Evolutionary conservation across 1,139 yeast genomes (phyloP), one percentile per base, ranked within the genome.

Genomic region (Saccharomycopsis phalli): DNA sequence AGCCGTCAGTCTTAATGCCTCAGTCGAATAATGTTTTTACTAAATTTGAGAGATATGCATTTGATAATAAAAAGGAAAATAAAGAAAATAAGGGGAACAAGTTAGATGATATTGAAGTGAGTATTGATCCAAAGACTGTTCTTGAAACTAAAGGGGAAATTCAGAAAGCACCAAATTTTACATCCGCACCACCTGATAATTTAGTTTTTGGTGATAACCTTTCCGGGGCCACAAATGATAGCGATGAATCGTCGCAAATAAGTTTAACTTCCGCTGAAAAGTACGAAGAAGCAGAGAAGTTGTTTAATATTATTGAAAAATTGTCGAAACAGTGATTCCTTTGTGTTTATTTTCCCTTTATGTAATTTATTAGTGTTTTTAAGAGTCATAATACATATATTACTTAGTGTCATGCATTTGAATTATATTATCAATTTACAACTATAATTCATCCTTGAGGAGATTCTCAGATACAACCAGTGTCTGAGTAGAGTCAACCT

Each of bases 231-330:
- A n/a, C n/a, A n/a, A n/a, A n/a, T n/a, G n/a, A n/a, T n/a, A n/a
- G n/a, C n/a, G n/a, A n/a, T n/a, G 29, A 21, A 16, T 20, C 17
- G 5, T 37, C 41, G 5, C 17, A 17, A 22, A 32, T 34, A 11
- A 41, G 45, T 20, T 29, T 41, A 21, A 29, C 42, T 2, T 13
- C 38, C n/a, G 7, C 19, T 8, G 45, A 41, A 31, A 41, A 41
- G 23, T 22, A 21, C 13, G 31, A 33, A 23, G 42, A 41, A 26
- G 45, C 42, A 23, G 45, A 41, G 16, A 41, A 41, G 31, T 25
- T 41, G 13, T 41, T 37, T 25, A 27, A 22, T 4, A 10, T 41
- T 6, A 32, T 41, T 16, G 45, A 41, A 23, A 41, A 37, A 22
- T 25, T 41, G 17, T 31, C 41, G 4, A 41, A 34, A 21, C 29